Percentiles rank a stretch among this genome's conserved stretches.
These are phyloP conservation scores for Pneumocystis canis DNA, from an alignment of 1,139 yeast species.

Conservation along the genomic window DNA sequence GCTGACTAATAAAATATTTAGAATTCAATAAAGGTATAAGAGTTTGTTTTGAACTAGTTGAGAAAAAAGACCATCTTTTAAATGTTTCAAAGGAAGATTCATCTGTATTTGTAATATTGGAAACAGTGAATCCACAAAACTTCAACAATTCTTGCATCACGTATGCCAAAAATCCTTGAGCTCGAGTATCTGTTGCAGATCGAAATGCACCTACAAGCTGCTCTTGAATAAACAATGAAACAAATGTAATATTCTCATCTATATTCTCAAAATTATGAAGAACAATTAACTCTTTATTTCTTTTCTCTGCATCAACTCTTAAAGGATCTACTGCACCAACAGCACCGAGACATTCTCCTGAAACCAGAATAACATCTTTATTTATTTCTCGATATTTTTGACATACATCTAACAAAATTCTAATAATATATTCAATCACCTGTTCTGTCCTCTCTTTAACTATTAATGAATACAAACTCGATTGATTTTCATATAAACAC, in stretches of 20 bases:
- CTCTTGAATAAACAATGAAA: conserved; percentile 50
- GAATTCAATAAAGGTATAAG: conserved; percentile 64
- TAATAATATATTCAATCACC: conserved; percentile 34
- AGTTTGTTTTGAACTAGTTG: conserved; percentile 57
- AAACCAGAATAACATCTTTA: conserved; percentile 37
- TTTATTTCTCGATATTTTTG: conserved; percentile 40
- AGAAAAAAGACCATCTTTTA: conserved; percentile 45
- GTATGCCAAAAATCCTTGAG: conserved; percentile 71
- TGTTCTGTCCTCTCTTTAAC: conserved; percentile 21
- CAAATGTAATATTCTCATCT: conserved; percentile 49
- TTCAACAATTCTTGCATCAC: conserved; percentile 78
- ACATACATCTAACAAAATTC: conserved; percentile 45
- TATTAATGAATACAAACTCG: conserved; percentile 29
- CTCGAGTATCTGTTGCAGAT: conserved; percentile 77
- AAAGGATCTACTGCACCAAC: conserved; percentile 70
- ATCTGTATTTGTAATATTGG: conserved; percentile 19
- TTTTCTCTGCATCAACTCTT: conserved; percentile 38
- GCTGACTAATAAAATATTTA: conserved; percentile 43
- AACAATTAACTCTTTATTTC: conserved; percentile 33
- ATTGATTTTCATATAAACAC: conserved; percentile 37
- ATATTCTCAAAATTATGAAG: conserved; percentile 47
- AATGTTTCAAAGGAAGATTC: conserved; percentile 15
- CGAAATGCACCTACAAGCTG: conserved; percentile 67
- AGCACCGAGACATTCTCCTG: conserved; percentile 58
- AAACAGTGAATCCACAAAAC: conserved; percentile 40